A percentile compares a stretch with the other conserved stretches of the same genome.
These are phyloP conservation scores for Capsella bursapastoris DNA, from an alignment of 345 rosid species.

Conservation along the genomic window DNA sequence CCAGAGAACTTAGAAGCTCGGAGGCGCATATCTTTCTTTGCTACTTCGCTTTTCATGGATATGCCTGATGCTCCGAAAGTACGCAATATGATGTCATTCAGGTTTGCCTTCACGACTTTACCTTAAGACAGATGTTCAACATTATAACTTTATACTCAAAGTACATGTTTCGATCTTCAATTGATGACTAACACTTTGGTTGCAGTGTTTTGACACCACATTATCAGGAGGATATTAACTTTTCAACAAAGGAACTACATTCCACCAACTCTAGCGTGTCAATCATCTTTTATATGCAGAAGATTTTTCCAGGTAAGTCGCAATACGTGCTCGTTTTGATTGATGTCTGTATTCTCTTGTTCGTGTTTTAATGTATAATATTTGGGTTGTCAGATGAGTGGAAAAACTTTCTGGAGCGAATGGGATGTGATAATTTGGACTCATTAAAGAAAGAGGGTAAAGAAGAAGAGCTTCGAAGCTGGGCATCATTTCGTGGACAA, in stretches of 20 bases:
- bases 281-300: constrained; percentile 83
- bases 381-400: constrained; percentile 69
- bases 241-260: constrained; percentile 70
- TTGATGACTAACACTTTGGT: constrained; percentile 39
- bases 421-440: constrained; percentile 66
- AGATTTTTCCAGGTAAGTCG: constrained; percentile 80
- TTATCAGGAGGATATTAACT: constrained; percentile 83
- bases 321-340: not conserved
- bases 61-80: constrained; percentile 92
- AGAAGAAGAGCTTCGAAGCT: constrained; percentile 75
- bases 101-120: constrained; percentile 53
- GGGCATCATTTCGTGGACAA: constrained; percentile 97
- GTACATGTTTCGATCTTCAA: constrained; percentile 16
- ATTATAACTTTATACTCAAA: not conserved
- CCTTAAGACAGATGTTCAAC: not conserved
- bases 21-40: constrained; percentile 89
- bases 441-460: constrained; percentile 51
- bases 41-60: constrained; percentile 93
- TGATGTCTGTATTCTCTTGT: constrained; percentile 7
- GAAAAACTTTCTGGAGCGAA: constrained; percentile 88
- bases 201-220: constrained; percentile 92
- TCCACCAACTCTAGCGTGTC: constrained; percentile 74
- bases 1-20: constrained; percentile 88
- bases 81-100: constrained; percentile 90
- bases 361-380: constrained; percentile 15